Percentiles rank a stretch among this genome's conserved stretches.
Conservation (phyloP, 1,139 yeast species). For the Diutina neorugosa region DNA sequence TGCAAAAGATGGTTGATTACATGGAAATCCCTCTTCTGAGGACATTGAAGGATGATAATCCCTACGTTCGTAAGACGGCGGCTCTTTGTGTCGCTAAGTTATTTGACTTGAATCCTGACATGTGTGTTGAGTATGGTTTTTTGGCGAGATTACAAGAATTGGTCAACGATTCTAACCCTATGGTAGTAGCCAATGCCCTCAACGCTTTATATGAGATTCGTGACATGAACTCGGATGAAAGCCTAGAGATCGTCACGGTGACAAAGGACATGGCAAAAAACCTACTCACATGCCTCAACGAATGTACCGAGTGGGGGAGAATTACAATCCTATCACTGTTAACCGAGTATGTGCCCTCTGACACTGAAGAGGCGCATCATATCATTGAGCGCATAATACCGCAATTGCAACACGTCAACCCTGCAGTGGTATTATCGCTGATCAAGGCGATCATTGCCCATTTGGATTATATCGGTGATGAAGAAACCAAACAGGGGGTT, state of each 20-base stretch:
- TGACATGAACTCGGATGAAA: conserved; percentile 45
- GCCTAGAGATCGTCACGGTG: conserved; percentile 26
- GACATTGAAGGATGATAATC: conserved; percentile 85
- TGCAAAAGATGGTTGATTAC: conserved; percentile 89
- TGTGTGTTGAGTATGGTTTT: conserved; percentile 84
- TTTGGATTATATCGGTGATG: conserved; percentile 32
- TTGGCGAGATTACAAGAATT: conserved; percentile 56
- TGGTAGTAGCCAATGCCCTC: conserved; percentile 93
- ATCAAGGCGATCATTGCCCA: conserved; percentile 75
- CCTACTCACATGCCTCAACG: conserved; percentile 75
- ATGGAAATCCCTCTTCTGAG: conserved; percentile 81
- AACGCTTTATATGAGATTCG: conserved; percentile 76
- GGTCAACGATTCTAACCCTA: conserved; percentile 82
- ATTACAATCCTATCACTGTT: conserved; percentile 78
- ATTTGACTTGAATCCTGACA: conserved; percentile 71
- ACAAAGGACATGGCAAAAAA: conserved; percentile 42
- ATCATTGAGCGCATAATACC: conserved; percentile 88
- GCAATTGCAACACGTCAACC: conserved; percentile 94
- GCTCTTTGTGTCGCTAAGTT: conserved; percentile 95
- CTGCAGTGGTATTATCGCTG: conserved; percentile 84
- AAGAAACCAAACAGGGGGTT: conserved; percentile 18
- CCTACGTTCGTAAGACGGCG: conserved; percentile 95
- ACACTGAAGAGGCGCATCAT: conserved; percentile 61
- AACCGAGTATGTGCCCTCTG: conserved; percentile 50
- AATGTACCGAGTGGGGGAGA: conserved; percentile 99